Percentiles rank a stretch among this genome's conserved stretches.
Conservation (phyloP, 2,329 filamentous ascomycete genomes). For the Diaporthe caulivora region DNA sequence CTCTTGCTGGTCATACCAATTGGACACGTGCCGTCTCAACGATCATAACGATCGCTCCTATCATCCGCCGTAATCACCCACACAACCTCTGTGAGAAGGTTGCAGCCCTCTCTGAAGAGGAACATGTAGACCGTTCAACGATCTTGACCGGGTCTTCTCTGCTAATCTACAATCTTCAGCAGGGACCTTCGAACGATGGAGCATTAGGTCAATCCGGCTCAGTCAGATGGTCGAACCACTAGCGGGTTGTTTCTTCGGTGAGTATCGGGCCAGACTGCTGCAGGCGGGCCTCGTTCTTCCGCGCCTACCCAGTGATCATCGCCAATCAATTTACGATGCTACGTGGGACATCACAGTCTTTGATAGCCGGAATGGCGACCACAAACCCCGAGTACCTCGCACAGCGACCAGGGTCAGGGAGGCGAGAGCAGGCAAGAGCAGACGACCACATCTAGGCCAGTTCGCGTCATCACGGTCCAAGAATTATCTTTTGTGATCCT, state of each 20-base stretch:
- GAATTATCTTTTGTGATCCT: neutral
- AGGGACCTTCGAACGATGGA: neutral
- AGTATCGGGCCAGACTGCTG: neutral
- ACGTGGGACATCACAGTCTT: neutral
- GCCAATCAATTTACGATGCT: slow-evolving; percentile 7
- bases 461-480: neutral
- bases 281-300: neutral
- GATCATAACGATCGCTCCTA: neutral
- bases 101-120: neutral
- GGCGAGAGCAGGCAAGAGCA: neutral
- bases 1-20: neutral
- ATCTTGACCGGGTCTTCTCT: neutral
- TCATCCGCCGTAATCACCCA: slow-evolving; percentile 23
- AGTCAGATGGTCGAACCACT: neutral
- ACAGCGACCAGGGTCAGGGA: neutral
- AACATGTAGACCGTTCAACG: neutral
- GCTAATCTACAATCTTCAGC: neutral
- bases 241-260: neutral
- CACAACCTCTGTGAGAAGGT: slow-evolving; percentile 13
- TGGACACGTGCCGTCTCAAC: neutral
- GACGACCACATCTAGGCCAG: neutral
- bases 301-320: neutral
- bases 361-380: neutral
- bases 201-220: neutral
- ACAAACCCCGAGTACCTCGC: neutral